These are phyloP conservation scores for Elsinoe ampelina DNA, from an alignment of 2,329 filamentous ascomycete species.

Conservation along the genomic window DNA sequence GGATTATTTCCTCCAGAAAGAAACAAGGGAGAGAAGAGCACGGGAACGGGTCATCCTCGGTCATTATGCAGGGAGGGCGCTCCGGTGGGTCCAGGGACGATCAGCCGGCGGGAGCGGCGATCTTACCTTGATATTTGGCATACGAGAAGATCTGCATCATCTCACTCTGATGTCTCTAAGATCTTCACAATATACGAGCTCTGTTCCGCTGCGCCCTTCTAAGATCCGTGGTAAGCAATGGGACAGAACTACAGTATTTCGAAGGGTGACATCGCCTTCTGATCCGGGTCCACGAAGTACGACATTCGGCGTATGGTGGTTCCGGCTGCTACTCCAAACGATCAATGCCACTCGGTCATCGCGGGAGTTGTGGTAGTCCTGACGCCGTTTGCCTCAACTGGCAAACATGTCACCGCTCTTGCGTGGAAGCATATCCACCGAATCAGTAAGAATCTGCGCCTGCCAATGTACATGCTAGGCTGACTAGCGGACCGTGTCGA, in stretches of 20 bases:
- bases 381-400: not conserved
- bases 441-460: not conserved
- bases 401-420: not conserved
- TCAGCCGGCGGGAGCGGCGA: not conserved
- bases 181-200: not conserved
- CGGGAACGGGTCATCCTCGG: too few relatives aligned
- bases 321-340: not conserved
- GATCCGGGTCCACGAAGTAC: not conserved
- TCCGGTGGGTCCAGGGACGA: not conserved
- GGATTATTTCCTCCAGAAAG: too few relatives aligned
- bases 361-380: not conserved
- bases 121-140: not conserved
- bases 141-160: not conserved
- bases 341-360: not conserved
- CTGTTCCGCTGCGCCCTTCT: not conserved
- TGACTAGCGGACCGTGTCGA: constrained; percentile 1
- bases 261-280: not conserved
- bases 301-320: too few relatives aligned
- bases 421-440: not conserved
- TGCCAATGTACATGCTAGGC: not conserved
- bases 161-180: not conserved
- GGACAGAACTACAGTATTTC: not conserved
- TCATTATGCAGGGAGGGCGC: too few relatives aligned
- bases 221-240: not conserved
- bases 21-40: too few relatives aligned